These are phyloP conservation scores for Coemansia sp. DNA, from an alignment of 192 early-diverging fungal species.

Conservation along the genomic window DNA sequence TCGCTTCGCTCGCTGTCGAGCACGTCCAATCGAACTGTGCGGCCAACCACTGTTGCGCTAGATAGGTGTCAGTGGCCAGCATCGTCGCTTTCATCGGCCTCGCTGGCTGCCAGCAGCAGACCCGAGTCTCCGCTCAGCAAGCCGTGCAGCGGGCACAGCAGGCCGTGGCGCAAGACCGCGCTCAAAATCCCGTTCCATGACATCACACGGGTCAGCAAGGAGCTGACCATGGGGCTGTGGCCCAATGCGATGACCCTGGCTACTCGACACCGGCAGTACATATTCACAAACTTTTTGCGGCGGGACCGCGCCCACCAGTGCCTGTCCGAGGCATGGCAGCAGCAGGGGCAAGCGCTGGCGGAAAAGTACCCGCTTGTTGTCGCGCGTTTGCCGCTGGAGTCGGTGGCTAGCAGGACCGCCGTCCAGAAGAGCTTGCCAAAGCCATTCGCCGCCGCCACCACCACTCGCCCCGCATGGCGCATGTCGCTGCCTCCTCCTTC, in stretches of 20 bases:
- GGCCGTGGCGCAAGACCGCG: conserved; percentile 36
- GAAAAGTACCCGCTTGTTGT: background rate
- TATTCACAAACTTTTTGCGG: conserved; percentile 52
- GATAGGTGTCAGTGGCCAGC: background rate
- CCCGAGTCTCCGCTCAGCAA: background rate
- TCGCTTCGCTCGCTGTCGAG: background rate
- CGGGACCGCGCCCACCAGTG: conserved; percentile 39
- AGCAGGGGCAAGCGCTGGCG: background rate
- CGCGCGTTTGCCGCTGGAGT: background rate
- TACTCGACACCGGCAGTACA: conserved; percentile 31
- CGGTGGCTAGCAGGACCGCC: background rate
- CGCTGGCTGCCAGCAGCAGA: background rate
- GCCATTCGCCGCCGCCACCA: background rate
- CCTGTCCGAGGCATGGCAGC: conserved; percentile 18
- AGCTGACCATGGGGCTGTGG: conserved; percentile 48
- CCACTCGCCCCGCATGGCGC: too few relatives aligned
- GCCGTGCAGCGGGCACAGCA: background rate
- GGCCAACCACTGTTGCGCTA: too few relatives aligned
- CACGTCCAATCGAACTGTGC: background rate
- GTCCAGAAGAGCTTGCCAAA: background rate
- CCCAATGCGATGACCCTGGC: conserved; percentile 50
- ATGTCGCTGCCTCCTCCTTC: too few relatives aligned
- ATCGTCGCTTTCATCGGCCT: background rate
- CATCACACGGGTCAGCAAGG: conserved; percentile 47
- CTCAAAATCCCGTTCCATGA: conserved; percentile 33